A percentile compares a stretch with the other conserved stretches of the same genome.
Evolutionary conservation across 306 rosid species (phyloP).

Genomic region (Cajanus cajan): DNA sequence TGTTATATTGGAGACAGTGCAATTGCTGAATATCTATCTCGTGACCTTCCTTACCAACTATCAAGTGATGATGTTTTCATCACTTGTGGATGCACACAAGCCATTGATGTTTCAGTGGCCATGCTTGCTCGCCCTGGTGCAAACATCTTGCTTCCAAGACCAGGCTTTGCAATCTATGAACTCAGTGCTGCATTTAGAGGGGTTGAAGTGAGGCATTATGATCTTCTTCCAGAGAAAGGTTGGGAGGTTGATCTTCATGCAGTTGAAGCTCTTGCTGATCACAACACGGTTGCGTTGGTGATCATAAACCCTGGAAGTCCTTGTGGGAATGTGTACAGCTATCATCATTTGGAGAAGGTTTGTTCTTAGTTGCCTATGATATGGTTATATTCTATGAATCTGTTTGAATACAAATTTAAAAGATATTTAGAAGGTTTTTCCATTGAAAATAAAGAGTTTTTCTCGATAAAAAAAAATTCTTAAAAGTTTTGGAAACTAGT

Average conservation of each 20-base stretch:
- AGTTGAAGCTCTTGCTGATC: slow-evolving; percentile 72
- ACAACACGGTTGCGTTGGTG: slow-evolving; percentile 81
- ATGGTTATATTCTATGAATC: too few relatives aligned
- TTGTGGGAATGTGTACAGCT: slow-evolving; percentile 90
- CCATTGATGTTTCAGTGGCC: slow-evolving; percentile 82
- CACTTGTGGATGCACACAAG: slow-evolving; percentile 97
- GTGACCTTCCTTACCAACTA: slow-evolving; percentile 81
- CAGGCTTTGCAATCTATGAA: slow-evolving; percentile 91
- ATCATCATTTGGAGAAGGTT: slow-evolving; percentile 81
- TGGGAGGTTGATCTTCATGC: slow-evolving; percentile 92
- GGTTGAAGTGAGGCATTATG: slow-evolving; percentile 69
- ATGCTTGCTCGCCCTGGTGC: slow-evolving; percentile 85
- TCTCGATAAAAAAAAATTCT: too few relatives aligned
- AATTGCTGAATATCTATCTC: slow-evolving; percentile 79
- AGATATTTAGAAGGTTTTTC: too few relatives aligned
- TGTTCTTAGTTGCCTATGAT: slow-evolving; percentile 23
- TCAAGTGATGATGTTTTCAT: slow-evolving; percentile 80
- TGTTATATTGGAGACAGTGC: slow-evolving; percentile 51
- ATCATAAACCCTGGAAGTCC: slow-evolving; percentile 95
- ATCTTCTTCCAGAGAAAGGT: slow-evolving; percentile 71
- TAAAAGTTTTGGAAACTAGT: too few relatives aligned
- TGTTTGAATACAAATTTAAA: too few relatives aligned
- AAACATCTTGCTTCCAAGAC: slow-evolving; percentile 89
- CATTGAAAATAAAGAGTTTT: too few relatives aligned
- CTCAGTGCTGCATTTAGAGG: slow-evolving; percentile 78